A percentile compares a stretch with the other conserved stretches of the same genome.
Conservation (phyloP, 1,139 yeast species). For the Sugiyamaella sp. region DNA sequence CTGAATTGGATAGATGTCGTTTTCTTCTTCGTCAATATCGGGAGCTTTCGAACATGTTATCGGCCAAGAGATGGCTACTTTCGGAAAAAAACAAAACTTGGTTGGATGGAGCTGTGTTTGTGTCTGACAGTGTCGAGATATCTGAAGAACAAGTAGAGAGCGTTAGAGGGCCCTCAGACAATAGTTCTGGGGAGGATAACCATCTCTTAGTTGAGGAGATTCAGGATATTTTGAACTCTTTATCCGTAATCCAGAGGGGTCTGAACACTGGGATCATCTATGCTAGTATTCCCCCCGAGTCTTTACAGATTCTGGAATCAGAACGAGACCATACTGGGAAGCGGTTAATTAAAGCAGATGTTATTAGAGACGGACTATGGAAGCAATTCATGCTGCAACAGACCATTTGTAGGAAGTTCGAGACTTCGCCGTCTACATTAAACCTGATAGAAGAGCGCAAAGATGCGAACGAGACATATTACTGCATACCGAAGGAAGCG, state of each 20-base stretch:
- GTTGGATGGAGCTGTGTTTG: background rate
- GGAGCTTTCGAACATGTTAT: background rate
- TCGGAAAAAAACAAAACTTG: too few relatives aligned
- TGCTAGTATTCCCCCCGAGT: conserved; percentile 52
- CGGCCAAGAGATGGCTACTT: too few relatives aligned
- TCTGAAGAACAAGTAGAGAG: background rate
- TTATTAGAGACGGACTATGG: conserved; percentile 53
- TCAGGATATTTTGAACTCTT: conserved; percentile 7
- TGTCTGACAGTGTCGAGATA: background rate
- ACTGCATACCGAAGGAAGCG: conserved; percentile 33
- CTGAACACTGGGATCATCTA: conserved; percentile 49
- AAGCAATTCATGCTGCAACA: conserved; percentile 47
- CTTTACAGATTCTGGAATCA: conserved; percentile 48
- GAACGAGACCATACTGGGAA: conserved; percentile 43
- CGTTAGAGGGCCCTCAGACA: too few relatives aligned
- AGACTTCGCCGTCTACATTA: conserved; percentile 26
- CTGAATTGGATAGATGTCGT: conserved; percentile 56
- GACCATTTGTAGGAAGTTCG: conserved; percentile 31
- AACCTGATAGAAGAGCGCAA: conserved; percentile 22
- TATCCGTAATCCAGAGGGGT: conserved; percentile 23
- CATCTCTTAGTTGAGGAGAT: background rate
- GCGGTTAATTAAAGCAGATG: conserved; percentile 44
- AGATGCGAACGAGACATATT: conserved; percentile 22
- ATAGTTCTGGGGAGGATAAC: background rate
- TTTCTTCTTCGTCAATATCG: conserved; percentile 38